Conservation (phyloP, 2,329 filamentous ascomycete genomes). For the Rhexocercosporidium sp. region DNA sequence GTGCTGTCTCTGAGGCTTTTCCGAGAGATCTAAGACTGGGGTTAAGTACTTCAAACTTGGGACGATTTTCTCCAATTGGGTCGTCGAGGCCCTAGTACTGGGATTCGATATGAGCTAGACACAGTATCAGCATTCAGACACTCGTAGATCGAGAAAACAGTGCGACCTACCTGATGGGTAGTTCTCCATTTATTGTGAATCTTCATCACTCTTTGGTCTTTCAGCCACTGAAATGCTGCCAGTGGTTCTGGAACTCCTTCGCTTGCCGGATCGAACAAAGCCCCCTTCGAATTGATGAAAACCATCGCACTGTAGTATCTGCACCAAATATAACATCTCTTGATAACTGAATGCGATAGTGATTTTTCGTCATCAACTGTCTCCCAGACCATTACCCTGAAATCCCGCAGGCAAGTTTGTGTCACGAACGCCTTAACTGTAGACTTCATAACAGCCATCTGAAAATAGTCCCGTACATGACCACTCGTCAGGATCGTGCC, state of each 20-base stretch:
- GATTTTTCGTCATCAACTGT: slow-evolving; percentile 12
- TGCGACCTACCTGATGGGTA: neutral
- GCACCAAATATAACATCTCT: slow-evolving; percentile 18
- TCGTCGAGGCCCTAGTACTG: neutral
- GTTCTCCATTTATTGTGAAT: slow-evolving; percentile 12
- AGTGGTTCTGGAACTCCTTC: slow-evolving; percentile 9
- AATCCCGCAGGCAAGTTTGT: slow-evolving; percentile 14
- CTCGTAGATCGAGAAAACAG: no score
- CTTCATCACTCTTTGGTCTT: slow-evolving; percentile 14
- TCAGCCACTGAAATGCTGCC: slow-evolving; percentile 16
- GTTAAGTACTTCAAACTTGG: slow-evolving; percentile 9
- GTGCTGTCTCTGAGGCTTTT: neutral
- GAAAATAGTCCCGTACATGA: slow-evolving; percentile 16
- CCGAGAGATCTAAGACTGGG: neutral
- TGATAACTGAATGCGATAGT: slow-evolving; percentile 14
- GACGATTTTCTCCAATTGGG: slow-evolving; percentile 11
- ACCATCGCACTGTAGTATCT: slow-evolving; percentile 17
- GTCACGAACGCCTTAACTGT: slow-evolving; percentile 15
- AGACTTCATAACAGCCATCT: slow-evolving; percentile 17
- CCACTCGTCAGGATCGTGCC: slow-evolving; percentile 11
- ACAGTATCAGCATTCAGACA: neutral
- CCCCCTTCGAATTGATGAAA: slow-evolving; percentile 16
- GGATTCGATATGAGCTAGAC: neutral
- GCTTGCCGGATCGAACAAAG: slow-evolving; percentile 6
- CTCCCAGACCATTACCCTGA: slow-evolving; percentile 15